phyloP scores from a whole-genome alignment of 1,284 basidiomycete species.

The Rhodotorula mucilaginosa region DNA sequence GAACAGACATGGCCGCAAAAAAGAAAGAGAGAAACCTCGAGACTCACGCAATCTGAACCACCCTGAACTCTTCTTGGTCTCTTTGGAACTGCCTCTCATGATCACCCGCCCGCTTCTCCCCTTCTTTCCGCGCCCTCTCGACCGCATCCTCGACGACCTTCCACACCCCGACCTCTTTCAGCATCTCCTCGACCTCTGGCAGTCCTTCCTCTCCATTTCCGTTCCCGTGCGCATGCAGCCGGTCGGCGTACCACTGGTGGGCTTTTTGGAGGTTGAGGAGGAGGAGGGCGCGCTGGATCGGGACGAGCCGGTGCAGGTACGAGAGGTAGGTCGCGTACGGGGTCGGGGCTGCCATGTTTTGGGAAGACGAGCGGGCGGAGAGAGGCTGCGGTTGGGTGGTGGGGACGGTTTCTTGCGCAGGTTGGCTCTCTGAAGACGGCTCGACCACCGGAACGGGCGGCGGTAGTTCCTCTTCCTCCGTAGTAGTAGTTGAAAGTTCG shows the following conservation, averaged over 20 bases:
- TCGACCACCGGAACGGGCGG: no score
- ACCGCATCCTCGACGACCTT: slow-evolving; percentile 7
- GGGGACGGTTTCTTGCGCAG: no score
- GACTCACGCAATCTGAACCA: slow-evolving; percentile 33
- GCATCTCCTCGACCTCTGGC: slow-evolving; percentile 4
- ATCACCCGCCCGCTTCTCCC: neutral
- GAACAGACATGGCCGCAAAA: no score
- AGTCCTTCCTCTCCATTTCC: neutral
- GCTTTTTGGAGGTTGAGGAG: slow-evolving; percentile 40
- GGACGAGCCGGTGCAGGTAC: slow-evolving; percentile 28
- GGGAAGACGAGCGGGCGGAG: neutral
- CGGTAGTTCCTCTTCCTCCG: no score
- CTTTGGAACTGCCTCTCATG: neutral
- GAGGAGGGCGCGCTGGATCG: slow-evolving; percentile 34
- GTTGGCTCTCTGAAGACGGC: no score
- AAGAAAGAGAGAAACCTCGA: no score
- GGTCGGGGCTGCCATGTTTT: neutral
- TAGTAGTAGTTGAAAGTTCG: neutral
- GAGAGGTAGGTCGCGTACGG: slow-evolving; percentile 18
- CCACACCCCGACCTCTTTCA: slow-evolving; percentile 31
- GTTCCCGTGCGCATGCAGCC: neutral
- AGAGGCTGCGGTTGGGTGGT: no score
- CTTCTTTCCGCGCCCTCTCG: neutral
- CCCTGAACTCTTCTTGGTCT: slow-evolving; percentile 13
- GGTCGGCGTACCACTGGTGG: slow-evolving; percentile 16